Base-by-base conservation (phyloP, 257 asterid species). In the Eustoma russellianum region DNA sequence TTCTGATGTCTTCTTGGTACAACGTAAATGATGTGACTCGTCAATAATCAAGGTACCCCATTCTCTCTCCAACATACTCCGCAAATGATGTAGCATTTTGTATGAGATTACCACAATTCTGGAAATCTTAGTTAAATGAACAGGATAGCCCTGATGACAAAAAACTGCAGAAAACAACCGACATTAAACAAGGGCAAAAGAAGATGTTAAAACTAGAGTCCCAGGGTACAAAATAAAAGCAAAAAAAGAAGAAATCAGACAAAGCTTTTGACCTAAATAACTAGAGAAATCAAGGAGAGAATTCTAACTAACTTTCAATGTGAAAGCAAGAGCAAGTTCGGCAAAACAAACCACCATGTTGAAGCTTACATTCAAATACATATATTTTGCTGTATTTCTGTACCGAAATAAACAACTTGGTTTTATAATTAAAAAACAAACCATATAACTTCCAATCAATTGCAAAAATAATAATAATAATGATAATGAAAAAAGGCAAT, bases 41-140 rank as follows among this genome's bases (percentile, higher is more conserved):
- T 91, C 98, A 56, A 91, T 75, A 59, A 91, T 81, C 76, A 84
- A 58, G 66, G 88, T 82, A 53, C 50, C 89, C 98, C 98, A 87
- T 65, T 87, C 87, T 69, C 66, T 85, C 60, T 74, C 83, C 79
- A 79, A 60, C 79, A 91, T 82, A 71, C 81, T 84, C 63, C 65
- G 74, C 68, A 91, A 74, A 59, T 94, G 95, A 34, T 81, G 84
- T 60, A 91, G 96, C 98, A 91, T 91, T 12, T 75, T 78, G 78
- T 80, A 91, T 11, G 98, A 91, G 53, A 68, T 75, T 60, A 91
- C 95, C 63, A 87, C 96, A 47, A 87, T 67, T 75, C 50, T 91
- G 50, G 96, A 95, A 58, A 63, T 66, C 74, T 74, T 80, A 54
- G 79, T 62, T 67, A 91, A 72, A 70, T 83, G 82, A 49, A 79